Conservation (phyloP, 352 stramenopile genomes). For the Phytophthora uliginosa region DNA sequence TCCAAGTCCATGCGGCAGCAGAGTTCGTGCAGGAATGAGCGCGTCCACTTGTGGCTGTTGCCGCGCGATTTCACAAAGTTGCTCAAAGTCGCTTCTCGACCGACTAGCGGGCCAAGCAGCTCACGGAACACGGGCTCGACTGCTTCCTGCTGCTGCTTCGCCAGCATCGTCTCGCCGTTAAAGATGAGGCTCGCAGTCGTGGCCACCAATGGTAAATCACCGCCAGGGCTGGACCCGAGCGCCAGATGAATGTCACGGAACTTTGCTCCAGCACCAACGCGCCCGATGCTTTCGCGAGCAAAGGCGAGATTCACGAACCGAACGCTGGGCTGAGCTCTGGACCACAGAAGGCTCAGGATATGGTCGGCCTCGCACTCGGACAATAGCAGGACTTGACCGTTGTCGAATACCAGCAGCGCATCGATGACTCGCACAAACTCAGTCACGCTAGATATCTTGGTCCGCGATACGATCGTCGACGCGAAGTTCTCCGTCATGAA, state of each 20-base stretch:
- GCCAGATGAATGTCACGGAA: slow-evolving; percentile 5
- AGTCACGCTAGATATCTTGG: not conserved
- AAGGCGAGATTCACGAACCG: slow-evolving; percentile 20
- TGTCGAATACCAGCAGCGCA: slow-evolving; percentile 40
- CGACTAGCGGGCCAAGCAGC: slow-evolving; percentile 7
- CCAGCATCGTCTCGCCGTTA: slow-evolving; percentile 36
- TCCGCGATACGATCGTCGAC: slow-evolving; percentile 15
- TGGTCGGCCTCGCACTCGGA: not conserved
- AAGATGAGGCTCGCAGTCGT: slow-evolving; percentile 11
- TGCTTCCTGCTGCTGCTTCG: slow-evolving; percentile 1
- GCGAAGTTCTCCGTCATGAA: slow-evolving; percentile 55
- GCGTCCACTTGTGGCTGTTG: slow-evolving; percentile 32
- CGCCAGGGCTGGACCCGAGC: not conserved
- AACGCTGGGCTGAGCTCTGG: not conserved
- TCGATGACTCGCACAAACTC: slow-evolving; percentile 40
- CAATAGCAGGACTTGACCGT: slow-evolving; percentile 34
- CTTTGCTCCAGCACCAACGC: not conserved
- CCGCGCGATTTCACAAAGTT: slow-evolving; percentile 16
- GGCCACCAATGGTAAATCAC: not conserved
- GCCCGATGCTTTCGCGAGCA: slow-evolving; percentile 3
- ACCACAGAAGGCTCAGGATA: slow-evolving; percentile 21
- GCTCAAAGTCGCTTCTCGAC: slow-evolving; percentile 1
- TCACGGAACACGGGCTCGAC: slow-evolving; percentile 11
- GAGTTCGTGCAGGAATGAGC: slow-evolving; percentile 43
- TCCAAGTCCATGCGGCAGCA: slow-evolving; percentile 34